Conservation (phyloP, 768 basidiomycete species). For the Amanita polypyramis region DNA sequence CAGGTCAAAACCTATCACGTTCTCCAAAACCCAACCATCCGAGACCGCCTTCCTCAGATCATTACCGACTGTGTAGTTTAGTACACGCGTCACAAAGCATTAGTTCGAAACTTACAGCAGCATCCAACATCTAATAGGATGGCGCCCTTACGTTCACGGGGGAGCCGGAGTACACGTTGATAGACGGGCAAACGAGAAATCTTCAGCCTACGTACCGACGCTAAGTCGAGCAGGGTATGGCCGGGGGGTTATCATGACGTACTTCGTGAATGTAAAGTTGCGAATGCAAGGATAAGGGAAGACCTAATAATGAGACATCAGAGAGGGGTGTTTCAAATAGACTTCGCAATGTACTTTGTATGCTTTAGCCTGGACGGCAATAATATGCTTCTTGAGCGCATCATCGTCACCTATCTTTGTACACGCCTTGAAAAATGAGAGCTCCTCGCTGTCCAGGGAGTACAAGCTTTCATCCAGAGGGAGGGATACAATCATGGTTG, state of each 20-base stretch:
- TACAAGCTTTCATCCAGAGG: conserved; percentile 18
- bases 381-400: conserved; percentile 29
- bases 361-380: conserved; percentile 26
- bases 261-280: conserved; percentile 24
- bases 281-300: conserved; percentile 28
- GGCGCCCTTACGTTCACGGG: conserved; percentile 15
- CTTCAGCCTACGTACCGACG: conserved; percentile 16
- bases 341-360: conserved; percentile 6
- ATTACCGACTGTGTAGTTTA: conserved; percentile 24
- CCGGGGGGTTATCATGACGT: not conserved
- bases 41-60: conserved; percentile 26
- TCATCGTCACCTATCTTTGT: conserved; percentile 27
- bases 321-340: not conserved
- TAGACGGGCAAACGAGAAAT: conserved; percentile 26
- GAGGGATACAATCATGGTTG: not conserved
- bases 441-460: conserved; percentile 17
- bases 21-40: conserved; percentile 29
- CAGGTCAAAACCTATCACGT: conserved; percentile 28
- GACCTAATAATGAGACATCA: conserved; percentile 15
- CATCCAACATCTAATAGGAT: conserved; percentile 35
- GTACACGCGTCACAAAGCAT: not conserved
- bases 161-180: conserved; percentile 19
- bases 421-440: conserved; percentile 23
- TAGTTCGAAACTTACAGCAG: conserved; percentile 24
- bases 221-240: not conserved